Evolutionary conservation across 495 filamentous ascomycete species (phyloP).

Genomic region (Neurospora sp.): DNA sequence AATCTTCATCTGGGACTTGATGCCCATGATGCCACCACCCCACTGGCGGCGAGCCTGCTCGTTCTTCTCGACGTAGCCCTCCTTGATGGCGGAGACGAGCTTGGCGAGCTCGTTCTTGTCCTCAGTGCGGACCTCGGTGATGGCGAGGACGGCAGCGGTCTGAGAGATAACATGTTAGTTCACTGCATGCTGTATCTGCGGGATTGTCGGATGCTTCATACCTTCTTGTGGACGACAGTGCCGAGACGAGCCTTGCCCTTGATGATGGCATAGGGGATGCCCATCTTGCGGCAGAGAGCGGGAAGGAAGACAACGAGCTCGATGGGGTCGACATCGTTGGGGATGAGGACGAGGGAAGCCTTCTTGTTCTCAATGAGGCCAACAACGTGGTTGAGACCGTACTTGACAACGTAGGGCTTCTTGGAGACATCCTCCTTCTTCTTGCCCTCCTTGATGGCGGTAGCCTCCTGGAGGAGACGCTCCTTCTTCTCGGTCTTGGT

Average conservation of each 20-base stretch:
- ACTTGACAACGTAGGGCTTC: constrained; percentile 99
- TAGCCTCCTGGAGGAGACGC: constrained; percentile 94
- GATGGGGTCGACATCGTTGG: constrained; percentile 99
- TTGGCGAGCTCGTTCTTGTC: constrained; percentile 97
- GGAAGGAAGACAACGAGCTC: constrained; percentile 99
- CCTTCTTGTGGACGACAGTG: constrained; percentile 99
- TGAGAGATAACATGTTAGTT: constrained; percentile 26
- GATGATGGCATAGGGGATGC: constrained; percentile 96
- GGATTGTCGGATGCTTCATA: constrained; percentile 21
- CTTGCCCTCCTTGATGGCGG: constrained; percentile 92
- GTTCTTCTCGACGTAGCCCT: constrained; percentile 93
- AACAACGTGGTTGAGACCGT: constrained; percentile 99
- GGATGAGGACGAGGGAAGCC: constrained; percentile 91
- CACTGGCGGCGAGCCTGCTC: constrained; percentile 88
- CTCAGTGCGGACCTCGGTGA: constrained; percentile 93
- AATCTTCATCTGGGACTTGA: constrained; percentile 84
- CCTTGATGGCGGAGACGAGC: constrained; percentile 93
- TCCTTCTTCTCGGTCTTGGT: constrained; percentile 99
- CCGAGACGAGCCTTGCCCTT: constrained; percentile 99
- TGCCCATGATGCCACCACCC: constrained; percentile 99
- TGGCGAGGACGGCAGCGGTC: constrained; percentile 92
- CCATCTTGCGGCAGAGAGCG: constrained; percentile 99
- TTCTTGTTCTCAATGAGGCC: constrained; percentile 99
- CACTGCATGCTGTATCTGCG: neutral
- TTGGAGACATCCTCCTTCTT: constrained; percentile 99